phyloP scores from a whole-genome alignment of 805 yeast species.

The Peterozyma xylosa region DNA sequence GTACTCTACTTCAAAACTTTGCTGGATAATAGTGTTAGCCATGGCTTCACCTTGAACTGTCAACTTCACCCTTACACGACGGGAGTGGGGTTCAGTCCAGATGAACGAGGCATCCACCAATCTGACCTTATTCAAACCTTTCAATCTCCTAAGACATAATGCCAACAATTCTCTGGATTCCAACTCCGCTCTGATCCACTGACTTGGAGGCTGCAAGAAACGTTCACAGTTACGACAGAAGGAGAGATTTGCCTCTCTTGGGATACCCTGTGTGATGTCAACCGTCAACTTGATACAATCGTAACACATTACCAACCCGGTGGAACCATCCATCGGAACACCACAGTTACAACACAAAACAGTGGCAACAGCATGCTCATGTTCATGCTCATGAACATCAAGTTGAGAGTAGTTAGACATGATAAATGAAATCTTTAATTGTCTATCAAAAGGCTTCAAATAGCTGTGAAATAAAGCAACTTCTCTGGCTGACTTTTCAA shows the following conservation, averaged over 20 bases:
- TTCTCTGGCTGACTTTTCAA: no score
- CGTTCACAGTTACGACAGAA: slow-evolving; percentile 97
- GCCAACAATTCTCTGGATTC: slow-evolving; percentile 93
- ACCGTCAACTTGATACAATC: slow-evolving; percentile 93
- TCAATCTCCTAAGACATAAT: slow-evolving; percentile 77
- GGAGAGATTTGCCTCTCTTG: slow-evolving; percentile 87
- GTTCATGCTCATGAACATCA: slow-evolving; percentile 24
- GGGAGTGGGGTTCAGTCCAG: slow-evolving; percentile 99
- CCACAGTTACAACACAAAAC: slow-evolving; percentile 98
- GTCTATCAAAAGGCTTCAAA: background rate
- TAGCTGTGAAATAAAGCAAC: no score
- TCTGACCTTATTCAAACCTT: slow-evolving; percentile 80
- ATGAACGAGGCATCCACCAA: slow-evolving; percentile 89
- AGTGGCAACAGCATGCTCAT: slow-evolving; percentile 52
- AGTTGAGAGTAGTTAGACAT: slow-evolving; percentile 45
- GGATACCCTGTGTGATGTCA: slow-evolving; percentile 90
- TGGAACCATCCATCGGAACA: slow-evolving; percentile 93
- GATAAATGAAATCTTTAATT: background rate
- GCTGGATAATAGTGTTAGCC: slow-evolving; percentile 86
- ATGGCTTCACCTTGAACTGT: slow-evolving; percentile 97
- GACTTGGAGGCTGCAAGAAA: slow-evolving; percentile 88
- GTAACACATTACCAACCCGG: slow-evolving; percentile 90
- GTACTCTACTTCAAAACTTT: slow-evolving; percentile 89
- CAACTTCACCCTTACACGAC: slow-evolving; percentile 84
- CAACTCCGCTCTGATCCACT: slow-evolving; percentile 85